phyloP scores from a whole-genome alignment of 371 early-diverging fungal species.

The Saksenaea vasiformis region DNA sequence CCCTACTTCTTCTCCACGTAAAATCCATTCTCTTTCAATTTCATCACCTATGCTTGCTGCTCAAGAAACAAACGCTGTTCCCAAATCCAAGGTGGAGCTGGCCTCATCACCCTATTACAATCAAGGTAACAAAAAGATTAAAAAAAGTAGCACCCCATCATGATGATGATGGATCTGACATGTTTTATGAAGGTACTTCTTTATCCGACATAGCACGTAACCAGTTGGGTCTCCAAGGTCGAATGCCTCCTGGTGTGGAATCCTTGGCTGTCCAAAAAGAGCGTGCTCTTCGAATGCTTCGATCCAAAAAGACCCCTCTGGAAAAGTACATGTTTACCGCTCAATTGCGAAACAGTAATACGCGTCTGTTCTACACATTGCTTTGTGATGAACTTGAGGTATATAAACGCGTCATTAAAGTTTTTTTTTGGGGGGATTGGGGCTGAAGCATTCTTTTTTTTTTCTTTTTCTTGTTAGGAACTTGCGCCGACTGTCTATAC shows the following conservation, averaged over 20 bases:
- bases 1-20: slow-evolving; percentile 1
- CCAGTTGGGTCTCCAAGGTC: slow-evolving; percentile 60
- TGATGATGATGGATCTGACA: no score
- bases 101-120: slow-evolving; percentile 28
- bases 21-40: background rate
- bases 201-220: slow-evolving; percentile 7
- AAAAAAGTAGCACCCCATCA: no score
- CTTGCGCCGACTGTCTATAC: slow-evolving; percentile 87
- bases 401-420: slow-evolving; percentile 14
- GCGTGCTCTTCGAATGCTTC: slow-evolving; percentile 71
- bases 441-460: background rate
- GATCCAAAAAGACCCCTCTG: slow-evolving; percentile 61
- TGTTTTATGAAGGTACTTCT: slow-evolving; percentile 22
- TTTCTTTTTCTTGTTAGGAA: slow-evolving; percentile 46
- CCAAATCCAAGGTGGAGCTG: slow-evolving; percentile 3
- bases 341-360: slow-evolving; percentile 75
- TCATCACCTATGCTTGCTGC: background rate
- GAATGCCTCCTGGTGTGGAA: slow-evolving; percentile 74
- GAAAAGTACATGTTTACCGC: slow-evolving; percentile 86
- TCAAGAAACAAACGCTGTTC: slow-evolving; percentile 9
- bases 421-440: background rate
- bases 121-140: slow-evolving; percentile 13
- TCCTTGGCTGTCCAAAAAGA: slow-evolving; percentile 67
- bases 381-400: slow-evolving; percentile 75
- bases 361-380: slow-evolving; percentile 78